Base-by-base conservation (phyloP, 257 asterid species). In the Paraleonurus japonicus region DNA sequence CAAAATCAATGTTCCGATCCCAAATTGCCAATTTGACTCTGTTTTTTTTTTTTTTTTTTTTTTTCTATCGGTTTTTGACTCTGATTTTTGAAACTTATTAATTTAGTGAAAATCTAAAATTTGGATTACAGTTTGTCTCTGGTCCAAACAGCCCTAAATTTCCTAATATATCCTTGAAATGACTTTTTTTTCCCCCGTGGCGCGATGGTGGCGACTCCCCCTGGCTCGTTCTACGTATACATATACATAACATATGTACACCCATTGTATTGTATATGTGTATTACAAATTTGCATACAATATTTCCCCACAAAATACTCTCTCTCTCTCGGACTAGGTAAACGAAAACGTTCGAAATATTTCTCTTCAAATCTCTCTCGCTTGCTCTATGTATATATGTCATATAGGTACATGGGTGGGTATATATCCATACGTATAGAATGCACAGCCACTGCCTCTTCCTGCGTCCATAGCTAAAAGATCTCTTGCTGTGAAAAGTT, bases 401-500 rank as follows among this genome's bases (percentile, higher is more conserved):
- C 10, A n/a, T 60, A 51, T 69, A 28, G 30, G n/a, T 6, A 9
- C 7, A 5, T n/a, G n/a, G n/a, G n/a, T n/a, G n/a, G n/a, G n/a
- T n/a, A n/a, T n/a, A n/a, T n/a, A 1, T 54, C 5, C 62, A 7
- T n/a, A 80, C 76, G 57, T 23, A 74, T n/a, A 62, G n/a, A 67
- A 57, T 24, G 43, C 53, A 37, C 37, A 53, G 11, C 8, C n/a
- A 12, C 66, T 67, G 73, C 57, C 75, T 75, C 6, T 71, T 74
- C 47, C 4, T 76, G 61, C 55, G 61, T 65, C 71, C 37, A 30
- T 15, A 50, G 76, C 67, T 20, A n/a, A 45, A 64, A 69, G 65
- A 35, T 69, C 75, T 81, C 69, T 62, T 39, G 78, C 72, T 54
- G 79, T 72, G 32, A 76, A 62, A 70, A 61, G 62, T 58, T 68